Evolutionary conservation across 805 yeast species (phyloP).

Genomic region (Metschnikowia corniflorae): DNA sequence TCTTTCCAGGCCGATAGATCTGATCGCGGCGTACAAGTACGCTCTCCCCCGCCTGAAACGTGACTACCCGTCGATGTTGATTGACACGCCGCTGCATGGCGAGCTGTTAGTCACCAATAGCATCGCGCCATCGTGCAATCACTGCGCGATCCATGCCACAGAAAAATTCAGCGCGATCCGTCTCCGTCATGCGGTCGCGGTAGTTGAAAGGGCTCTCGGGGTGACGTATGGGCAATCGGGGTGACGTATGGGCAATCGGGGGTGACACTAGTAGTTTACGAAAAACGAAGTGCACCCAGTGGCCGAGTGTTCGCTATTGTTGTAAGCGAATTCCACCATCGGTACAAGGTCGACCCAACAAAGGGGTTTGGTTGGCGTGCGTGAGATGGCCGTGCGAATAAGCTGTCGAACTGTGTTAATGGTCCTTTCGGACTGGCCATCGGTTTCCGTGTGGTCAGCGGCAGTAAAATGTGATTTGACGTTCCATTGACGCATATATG

Average conservation of each 20-base stretch:
- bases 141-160: no score
- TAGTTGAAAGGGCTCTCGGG: neutral
- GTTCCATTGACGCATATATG: neutral
- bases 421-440: slow-evolving; percentile 3
- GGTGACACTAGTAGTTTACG: neutral
- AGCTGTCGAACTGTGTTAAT: neutral
- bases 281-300: neutral
- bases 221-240: neutral
- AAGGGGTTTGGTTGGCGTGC: neutral
- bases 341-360: neutral
- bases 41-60: neutral
- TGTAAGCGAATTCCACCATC: slow-evolving; percentile 3
- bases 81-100: neutral
- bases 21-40: neutral
- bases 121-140: no score
- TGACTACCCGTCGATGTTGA: neutral
- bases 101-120: neutral
- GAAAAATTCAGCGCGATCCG: no score
- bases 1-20: neutral
- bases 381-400: neutral
- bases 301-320: neutral
- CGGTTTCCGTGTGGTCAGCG: slow-evolving; percentile 1
- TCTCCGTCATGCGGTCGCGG: no score
- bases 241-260: neutral
- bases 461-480: neutral